Evolutionary conservation across 176 grass and related monocot genomes (phyloP), one percentile per base, ranked within the genome.

Genomic region (Chloris gayana): DNA sequence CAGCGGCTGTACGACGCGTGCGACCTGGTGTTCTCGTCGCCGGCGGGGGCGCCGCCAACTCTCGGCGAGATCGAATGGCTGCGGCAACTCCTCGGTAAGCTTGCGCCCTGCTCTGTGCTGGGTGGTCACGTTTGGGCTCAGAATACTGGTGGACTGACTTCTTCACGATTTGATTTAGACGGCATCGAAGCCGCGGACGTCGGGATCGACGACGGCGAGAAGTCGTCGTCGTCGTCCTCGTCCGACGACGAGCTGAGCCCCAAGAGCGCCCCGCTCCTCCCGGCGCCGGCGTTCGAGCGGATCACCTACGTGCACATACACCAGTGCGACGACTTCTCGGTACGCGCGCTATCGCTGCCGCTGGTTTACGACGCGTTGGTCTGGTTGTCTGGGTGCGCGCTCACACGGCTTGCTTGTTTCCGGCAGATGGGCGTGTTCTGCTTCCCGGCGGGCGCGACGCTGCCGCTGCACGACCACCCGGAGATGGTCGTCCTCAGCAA

Each of bases 391-490:
- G 33, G 74, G 15, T 60, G 22, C 54, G 24, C 14, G 3, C 26
- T 87, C 9, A 66, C 45, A 2, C 19, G 1, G 7, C 17, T 12
- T 80, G 46, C 10, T n/a, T 73, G 35, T 30, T 9, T 19, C 7
- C 47, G 42, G 5, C 86, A 97, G 94, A 97, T 97, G 0, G 91
- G 94, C 72, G 37, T 97, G 24, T 97, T 97, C 86, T 97, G 94
- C 82, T 97, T 97, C 35, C 94, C 94, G 27, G 91, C 88, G 38
- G 94, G 94, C 33, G 91, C 88, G 12, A 87, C 46, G 56, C 82
- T 97, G 69, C 94, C 94, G 47, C 87, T 97, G 64, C 94, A 97
- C 74, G 94, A 97, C 76, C 94, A 97, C 67, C 94, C 94, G 11
- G 76, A 87, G 61, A 97, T 97, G 94, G 76, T 89, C 21, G 94